phyloP scores from a whole-genome alignment of 352 stramenopile genomes.

The Phytophthora capsici region DNA sequence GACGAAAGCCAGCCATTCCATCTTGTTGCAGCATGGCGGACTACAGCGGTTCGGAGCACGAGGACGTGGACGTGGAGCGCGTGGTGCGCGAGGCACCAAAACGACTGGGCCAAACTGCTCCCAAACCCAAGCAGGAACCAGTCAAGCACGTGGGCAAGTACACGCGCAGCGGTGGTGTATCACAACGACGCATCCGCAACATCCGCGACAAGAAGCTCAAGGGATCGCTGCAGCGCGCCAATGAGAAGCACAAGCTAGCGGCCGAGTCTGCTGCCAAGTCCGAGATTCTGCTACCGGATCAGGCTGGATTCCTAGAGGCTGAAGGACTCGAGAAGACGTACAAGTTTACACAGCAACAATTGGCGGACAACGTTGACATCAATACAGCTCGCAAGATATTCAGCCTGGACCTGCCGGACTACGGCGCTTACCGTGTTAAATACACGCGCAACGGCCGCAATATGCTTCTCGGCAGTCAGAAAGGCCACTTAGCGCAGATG shows the following conservation, averaged over 20 bases:
- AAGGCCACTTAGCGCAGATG: conserved; percentile 96
- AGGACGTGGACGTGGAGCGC: conserved; percentile 66
- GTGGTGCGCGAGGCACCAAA: conserved; percentile 65
- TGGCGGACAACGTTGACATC: conserved; percentile 88
- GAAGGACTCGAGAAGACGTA: conserved; percentile 98
- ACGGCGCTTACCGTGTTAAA: conserved; percentile 93
- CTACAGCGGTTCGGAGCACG: conserved; percentile 60
- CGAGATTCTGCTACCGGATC: conserved; percentile 91
- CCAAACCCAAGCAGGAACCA: conserved; percentile 23
- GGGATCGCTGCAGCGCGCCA: conserved; percentile 64
- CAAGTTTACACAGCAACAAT: conserved; percentile 94
- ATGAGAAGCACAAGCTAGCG: conserved; percentile 87
- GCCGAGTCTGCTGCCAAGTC: conserved; percentile 87
- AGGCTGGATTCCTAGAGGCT: conserved; percentile 90
- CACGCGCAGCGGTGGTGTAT: conserved; percentile 61
- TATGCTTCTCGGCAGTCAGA: conserved; percentile 92
- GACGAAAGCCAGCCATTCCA: conserved; percentile 31
- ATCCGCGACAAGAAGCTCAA: conserved; percentile 93
- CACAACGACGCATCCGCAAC: conserved; percentile 60
- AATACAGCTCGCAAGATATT: conserved; percentile 97
- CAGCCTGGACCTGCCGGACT: conserved; percentile 92
- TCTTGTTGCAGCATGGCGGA: conserved; percentile 27
- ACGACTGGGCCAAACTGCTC: conserved; percentile 55
- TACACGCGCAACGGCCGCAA: conserved; percentile 97
- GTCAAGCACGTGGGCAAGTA: conserved; percentile 83